Evolutionary conservation across 352 stramenopile species (phyloP), one percentile per base, ranked within the genome.

Genomic region (Elongisporangium anandrum): DNA sequence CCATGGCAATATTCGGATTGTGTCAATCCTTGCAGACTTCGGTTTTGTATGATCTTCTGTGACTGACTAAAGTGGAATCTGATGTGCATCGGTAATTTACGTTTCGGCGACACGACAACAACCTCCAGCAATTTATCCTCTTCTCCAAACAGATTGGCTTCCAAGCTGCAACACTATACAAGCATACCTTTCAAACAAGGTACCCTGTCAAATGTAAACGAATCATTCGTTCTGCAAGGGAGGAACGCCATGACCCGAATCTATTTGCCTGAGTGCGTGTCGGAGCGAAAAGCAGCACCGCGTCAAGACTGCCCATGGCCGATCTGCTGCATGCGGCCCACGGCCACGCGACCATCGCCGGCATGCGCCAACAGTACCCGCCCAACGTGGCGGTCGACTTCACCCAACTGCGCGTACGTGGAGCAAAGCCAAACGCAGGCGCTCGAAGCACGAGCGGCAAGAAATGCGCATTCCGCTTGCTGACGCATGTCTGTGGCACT

Each of bases 341-440:
- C 34, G 13, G 34, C 34, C 34, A 45, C 34, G 13, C 34, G 34
- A 45, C 34, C 34, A 45, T 45, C 34, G 34, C 34, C 4, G 76
- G 64, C 26, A 62, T 73, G 53, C 68, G 65, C 52, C 70, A 64
- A 52, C 71, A 87, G 62, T 92, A 90, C 63, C 79, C 79, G 50
- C 48, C 77, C 50, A 73, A 79, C 57, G 69, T 88, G 50, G 68
- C 70, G 19, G 79, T 90, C 45, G 82, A 90, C 70, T 92, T 92
- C 51, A 89, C 79, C 51, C 68, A 76, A 65, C 66, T 92, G 60
- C 72, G 62, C 64, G 82, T 92, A 57, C 59, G 72, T 55, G 16
- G 8, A 2, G 1, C 34, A n/a, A 7, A 16, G 16, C 22, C 21
- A 49, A 10, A 16, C 60, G 10, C 29, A 57, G 16, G n/a, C n/a